phyloP scores from a whole-genome alignment of 2,329 filamentous ascomycete genomes.

The Dothistroma pini region DNA sequence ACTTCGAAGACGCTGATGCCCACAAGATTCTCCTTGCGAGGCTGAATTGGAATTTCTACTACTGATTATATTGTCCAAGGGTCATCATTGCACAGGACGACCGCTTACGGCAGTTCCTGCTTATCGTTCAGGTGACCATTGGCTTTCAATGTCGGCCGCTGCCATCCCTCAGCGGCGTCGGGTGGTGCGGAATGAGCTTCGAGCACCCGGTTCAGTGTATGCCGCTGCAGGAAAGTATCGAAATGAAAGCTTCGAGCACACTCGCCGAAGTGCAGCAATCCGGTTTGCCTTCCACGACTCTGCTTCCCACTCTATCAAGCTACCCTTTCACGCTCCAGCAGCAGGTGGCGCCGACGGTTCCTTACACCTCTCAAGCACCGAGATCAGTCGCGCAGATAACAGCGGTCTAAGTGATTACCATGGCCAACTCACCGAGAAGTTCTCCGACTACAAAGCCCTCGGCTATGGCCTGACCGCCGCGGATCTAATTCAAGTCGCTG shows the following conservation, averaged over 20 bases:
- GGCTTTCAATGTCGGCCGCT: background rate
- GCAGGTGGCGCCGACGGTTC: slow-evolving; percentile 42
- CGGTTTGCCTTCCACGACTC: slow-evolving; percentile 36
- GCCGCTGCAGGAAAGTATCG: slow-evolving; percentile 52
- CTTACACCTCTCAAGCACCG: slow-evolving; percentile 37
- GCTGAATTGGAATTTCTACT: slow-evolving; percentile 19
- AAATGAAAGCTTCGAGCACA: slow-evolving; percentile 53
- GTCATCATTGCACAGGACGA: background rate
- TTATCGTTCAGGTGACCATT: background rate
- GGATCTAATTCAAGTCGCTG: slow-evolving; percentile 53
- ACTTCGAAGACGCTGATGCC: slow-evolving; percentile 14
- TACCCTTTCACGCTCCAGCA: slow-evolving; percentile 26
- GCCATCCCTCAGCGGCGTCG: background rate
- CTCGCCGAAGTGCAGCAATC: slow-evolving; percentile 50
- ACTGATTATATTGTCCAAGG: background rate
- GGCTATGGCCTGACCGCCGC: slow-evolving; percentile 44
- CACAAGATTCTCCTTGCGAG: slow-evolving; percentile 18
- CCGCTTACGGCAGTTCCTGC: background rate
- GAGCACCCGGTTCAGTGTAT: slow-evolving; percentile 51
- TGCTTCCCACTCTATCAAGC: slow-evolving; percentile 22
- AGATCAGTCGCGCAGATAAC: slow-evolving; percentile 40
- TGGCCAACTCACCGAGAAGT: slow-evolving; percentile 39
- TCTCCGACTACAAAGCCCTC: slow-evolving; percentile 26
- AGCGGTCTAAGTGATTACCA: slow-evolving; percentile 46
- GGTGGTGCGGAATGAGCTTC: slow-evolving; percentile 45